Evolutionary conservation across 1,139 yeast genomes (phyloP).

Genomic region (Protomyces inouyei): DNA sequence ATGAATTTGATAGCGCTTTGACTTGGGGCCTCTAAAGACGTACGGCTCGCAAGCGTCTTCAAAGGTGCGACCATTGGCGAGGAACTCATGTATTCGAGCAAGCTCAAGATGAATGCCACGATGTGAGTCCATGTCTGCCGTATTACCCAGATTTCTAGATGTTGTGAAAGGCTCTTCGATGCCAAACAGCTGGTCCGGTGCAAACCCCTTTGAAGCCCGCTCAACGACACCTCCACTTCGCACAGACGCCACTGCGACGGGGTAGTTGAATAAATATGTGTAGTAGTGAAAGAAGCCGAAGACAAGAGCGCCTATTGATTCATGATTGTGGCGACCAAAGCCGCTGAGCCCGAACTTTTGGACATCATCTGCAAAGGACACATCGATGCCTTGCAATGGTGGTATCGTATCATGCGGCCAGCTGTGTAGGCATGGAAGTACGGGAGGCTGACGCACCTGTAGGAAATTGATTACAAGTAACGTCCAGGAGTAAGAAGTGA

Average conservation of each 20-base stretch:
- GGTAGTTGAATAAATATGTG: slow-evolving; percentile 34
- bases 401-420: slow-evolving; percentile 27
- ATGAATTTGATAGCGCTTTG: neutral
- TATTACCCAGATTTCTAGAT: slow-evolving; percentile 35
- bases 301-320: slow-evolving; percentile 33
- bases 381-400: slow-evolving; percentile 32
- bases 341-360: slow-evolving; percentile 28
- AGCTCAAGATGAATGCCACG: slow-evolving; percentile 35
- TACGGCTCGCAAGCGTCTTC: neutral
- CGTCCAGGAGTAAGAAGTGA: slow-evolving; percentile 36
- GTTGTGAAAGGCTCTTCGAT: slow-evolving; percentile 35
- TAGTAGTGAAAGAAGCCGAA: slow-evolving; percentile 34
- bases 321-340: slow-evolving; percentile 32
- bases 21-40: neutral
- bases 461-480: slow-evolving; percentile 35
- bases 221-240: slow-evolving; percentile 33
- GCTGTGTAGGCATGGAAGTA: slow-evolving; percentile 34
- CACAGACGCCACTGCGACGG: slow-evolving; percentile 33
- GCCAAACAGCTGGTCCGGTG: slow-evolving; percentile 34
- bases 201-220: slow-evolving; percentile 35
- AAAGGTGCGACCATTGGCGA: slow-evolving; percentile 21
- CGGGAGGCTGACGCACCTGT: slow-evolving; percentile 34
- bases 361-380: slow-evolving; percentile 34
- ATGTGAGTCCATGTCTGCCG: slow-evolving; percentile 35
- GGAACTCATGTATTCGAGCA: slow-evolving; percentile 33